These are phyloP conservation scores for Scedosporium dehoogii DNA, from an alignment of 2,329 filamentous ascomycete species.

Conservation along the genomic window DNA sequence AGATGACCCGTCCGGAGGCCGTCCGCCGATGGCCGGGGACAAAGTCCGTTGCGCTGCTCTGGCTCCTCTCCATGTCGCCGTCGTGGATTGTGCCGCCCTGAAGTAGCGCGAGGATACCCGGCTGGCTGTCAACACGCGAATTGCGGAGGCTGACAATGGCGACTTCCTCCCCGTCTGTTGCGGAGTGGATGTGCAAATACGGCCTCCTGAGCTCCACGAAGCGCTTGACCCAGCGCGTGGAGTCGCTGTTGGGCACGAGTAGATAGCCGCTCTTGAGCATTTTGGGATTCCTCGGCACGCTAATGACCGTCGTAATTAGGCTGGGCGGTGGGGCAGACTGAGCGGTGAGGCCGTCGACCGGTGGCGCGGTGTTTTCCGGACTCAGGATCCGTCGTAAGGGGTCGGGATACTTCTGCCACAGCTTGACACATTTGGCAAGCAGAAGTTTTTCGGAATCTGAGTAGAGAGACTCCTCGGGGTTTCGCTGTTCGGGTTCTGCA, in stretches of 20 bases:
- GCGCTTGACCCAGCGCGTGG: conserved; percentile 77
- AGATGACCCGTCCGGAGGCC: conserved; percentile 41
- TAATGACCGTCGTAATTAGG: conserved; percentile 66
- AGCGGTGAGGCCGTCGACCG: conserved; percentile 47
- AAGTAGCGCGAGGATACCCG: conserved; percentile 73
- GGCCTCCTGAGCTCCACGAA: conserved; percentile 88
- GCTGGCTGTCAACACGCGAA: conserved; percentile 83
- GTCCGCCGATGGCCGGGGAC: conserved; percentile 38
- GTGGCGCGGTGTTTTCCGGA: conserved; percentile 56
- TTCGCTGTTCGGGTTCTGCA: conserved; percentile 16
- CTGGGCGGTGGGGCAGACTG: conserved; percentile 44
- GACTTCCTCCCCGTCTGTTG: conserved; percentile 80
- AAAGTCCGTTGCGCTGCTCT: conserved; percentile 24
- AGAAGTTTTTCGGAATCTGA: conserved; percentile 35
- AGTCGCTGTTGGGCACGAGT: conserved; percentile 71
- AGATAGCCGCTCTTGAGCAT: conserved; percentile 83
- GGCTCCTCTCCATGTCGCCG: conserved; percentile 18
- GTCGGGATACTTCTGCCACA: conserved; percentile 56
- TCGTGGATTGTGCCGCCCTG: conserved; percentile 35
- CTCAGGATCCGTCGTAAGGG: conserved; percentile 45
- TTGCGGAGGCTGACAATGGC: conserved; percentile 83
- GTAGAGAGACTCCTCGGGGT: conserved; percentile 28
- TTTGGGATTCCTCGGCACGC: conserved; percentile 69
- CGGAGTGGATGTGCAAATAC: conserved; percentile 83
- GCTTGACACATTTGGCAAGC: conserved; percentile 46